Conservation (phyloP, 768 basidiomycete species). For the Pholiota microspora region DNA sequence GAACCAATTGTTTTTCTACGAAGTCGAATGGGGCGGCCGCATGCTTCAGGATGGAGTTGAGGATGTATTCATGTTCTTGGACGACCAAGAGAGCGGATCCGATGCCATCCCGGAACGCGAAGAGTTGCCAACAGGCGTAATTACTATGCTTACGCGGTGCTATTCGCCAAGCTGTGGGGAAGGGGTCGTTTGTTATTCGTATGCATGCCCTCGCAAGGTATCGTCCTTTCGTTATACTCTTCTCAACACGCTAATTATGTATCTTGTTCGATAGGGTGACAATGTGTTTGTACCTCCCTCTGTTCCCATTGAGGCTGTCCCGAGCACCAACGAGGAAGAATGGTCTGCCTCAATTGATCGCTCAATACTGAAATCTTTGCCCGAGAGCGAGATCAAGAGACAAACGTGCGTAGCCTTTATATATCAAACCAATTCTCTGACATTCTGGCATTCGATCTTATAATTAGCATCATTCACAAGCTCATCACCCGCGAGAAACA, state of each 20-base stretch:
- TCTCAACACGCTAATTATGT: neutral
- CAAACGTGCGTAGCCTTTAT: slow-evolving; percentile 52
- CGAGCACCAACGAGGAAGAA: slow-evolving; percentile 32
- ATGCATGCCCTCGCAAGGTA: slow-evolving; percentile 74
- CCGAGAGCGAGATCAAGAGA: slow-evolving; percentile 75
- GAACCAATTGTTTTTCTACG: slow-evolving; percentile 92
- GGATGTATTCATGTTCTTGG: slow-evolving; percentile 93
- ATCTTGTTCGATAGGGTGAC: slow-evolving; percentile 10
- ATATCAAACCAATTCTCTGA: neutral
- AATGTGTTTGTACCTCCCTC: slow-evolving; percentile 14
- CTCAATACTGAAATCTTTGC: slow-evolving; percentile 45
- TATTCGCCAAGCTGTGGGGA: slow-evolving; percentile 87
- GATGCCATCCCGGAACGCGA: slow-evolving; percentile 61
- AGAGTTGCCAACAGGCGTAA: slow-evolving; percentile 82
- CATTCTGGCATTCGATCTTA: no score
- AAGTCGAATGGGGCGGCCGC: slow-evolving; percentile 92
- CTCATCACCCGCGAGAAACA: slow-evolving; percentile 87
- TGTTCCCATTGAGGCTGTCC: slow-evolving; percentile 28
- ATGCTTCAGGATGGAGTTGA: slow-evolving; percentile 86
- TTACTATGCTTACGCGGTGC: slow-evolving; percentile 87
- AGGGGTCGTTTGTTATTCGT: slow-evolving; percentile 78
- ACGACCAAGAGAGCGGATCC: slow-evolving; percentile 69
- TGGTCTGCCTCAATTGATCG: slow-evolving; percentile 48
- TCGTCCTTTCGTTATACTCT: slow-evolving; percentile 6
- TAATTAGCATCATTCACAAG: slow-evolving; percentile 72